These are phyloP conservation scores for Ochromonas danica DNA, from an alignment of 108 stramenopile genomes.

Conservation along the genomic window DNA sequence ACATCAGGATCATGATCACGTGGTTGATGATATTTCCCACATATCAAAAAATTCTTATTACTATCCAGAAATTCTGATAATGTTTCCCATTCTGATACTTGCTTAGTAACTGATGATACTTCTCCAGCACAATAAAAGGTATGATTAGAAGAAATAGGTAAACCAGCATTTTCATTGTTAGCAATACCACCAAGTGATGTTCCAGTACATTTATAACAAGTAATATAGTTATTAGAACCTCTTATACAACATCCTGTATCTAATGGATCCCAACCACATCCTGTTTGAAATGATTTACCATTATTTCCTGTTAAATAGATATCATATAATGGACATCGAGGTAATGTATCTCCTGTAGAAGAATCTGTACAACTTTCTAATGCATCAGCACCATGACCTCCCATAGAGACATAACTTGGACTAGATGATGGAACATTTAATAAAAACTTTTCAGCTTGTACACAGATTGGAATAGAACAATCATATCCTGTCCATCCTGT, in stretches of 20 bases:
- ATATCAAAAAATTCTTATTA: constrained; percentile 2
- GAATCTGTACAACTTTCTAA: constrained; percentile 23
- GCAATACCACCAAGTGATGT: no score
- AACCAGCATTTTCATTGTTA: background rate
- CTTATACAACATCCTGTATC: constrained; percentile 71
- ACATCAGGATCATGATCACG: background rate
- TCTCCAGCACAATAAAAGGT: constrained; percentile 31
- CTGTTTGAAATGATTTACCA: constrained; percentile 66
- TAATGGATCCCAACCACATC: constrained; percentile 70
- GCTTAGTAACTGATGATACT: background rate
- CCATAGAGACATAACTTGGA: background rate
- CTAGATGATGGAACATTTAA: constrained; percentile 47
- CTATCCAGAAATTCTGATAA: constrained; percentile 1
- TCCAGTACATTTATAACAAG: constrained; percentile 34
- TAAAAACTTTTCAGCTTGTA: constrained; percentile 66
- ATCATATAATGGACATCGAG: constrained; percentile 57
- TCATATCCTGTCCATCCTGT: constrained; percentile 86
- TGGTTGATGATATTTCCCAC: constrained; percentile 30
- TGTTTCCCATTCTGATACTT: background rate
- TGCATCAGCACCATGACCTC: constrained; percentile 63
- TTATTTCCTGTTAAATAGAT: constrained; percentile 58
- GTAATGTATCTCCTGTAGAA: constrained; percentile 10
- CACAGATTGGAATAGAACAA: constrained; percentile 73
- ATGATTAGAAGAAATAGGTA: background rate
- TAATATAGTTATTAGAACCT: background rate